Base-by-base conservation (phyloP, 1,284 basidiomycete genomes). In the Microbotryum lychnidis-dioicae region DNA sequence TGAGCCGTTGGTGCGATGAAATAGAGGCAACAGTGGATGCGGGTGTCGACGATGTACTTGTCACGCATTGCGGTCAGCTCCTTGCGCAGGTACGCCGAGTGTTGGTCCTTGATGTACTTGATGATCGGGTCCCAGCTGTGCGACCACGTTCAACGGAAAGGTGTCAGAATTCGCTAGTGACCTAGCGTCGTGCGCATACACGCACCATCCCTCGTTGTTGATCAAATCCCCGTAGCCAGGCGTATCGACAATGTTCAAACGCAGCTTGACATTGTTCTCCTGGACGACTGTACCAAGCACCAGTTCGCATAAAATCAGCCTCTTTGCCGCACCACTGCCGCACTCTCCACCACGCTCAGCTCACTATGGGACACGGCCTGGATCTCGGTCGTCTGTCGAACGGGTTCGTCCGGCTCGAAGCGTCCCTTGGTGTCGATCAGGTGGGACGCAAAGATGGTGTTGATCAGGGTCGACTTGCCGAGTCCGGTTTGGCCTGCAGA, bases 61-160 rank as follows among this genome's bases (percentile, higher is more conserved):
- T 98, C 96, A 70, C 96, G 87, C 87, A 93, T 92, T 7, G 96
- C 94, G 6, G 96, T 98, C 66, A 98, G 82, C 80, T 98, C 94
- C 80, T 98, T 98, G 76, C 96, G 88, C 61, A 98, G 84, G 79
- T 97, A 98, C 52, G 93, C 91, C 74, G 89, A 93, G 80, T 98
- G 94, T 77, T 98, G 94, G 81, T 98, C 96, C 74, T 82, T 79
- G 75, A 97, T 97, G 78, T 97, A 96, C 79, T 96, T 96, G 77
- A 97, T 83, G 72, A 97, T 97, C 33, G 94, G 89, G 74, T 98
- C 94, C 94, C 94, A 98, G 82, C 89, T 91, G 63, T 14, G 50
- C 48, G 56, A 7, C 23, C 21, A 14, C 7, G 33, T 5, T 25
- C 16, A 21, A 14, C 20, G 52, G 21, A 1, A 27, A 25, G 37